Evolutionary conservation across 257 asterid species (phyloP).

Genomic region (Solanum infundibuliforme): DNA sequence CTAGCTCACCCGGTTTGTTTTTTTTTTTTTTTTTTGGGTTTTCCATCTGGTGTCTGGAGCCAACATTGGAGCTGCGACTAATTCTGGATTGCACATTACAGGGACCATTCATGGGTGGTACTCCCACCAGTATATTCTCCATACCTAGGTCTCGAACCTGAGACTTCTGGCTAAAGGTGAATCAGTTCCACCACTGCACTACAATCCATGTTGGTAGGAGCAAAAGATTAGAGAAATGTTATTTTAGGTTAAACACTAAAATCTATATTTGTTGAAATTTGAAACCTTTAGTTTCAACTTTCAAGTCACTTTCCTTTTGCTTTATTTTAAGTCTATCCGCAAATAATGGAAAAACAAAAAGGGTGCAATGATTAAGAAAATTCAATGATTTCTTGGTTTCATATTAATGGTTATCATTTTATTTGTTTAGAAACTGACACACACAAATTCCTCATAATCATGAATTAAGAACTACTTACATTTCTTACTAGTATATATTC

Average conservation of each 20-base stretch:
- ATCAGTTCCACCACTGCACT: fast-evolving
- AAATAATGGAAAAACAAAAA: not conserved
- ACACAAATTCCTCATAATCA: not conserved
- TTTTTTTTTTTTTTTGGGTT: too few relatives aligned
- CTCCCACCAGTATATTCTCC: not conserved
- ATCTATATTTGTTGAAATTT: not conserved
- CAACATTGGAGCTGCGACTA: not conserved
- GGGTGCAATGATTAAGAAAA: not conserved
- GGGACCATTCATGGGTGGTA: not conserved
- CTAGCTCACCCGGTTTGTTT: not conserved
- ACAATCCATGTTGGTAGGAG: not conserved
- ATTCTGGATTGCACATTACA: not conserved
- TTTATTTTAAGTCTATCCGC: not conserved
- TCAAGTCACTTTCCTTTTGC: not conserved
- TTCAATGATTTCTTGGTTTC: not conserved
- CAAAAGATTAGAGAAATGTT: not conserved
- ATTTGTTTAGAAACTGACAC: not conserved
- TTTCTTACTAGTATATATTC: not conserved
- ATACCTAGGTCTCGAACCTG: fast-evolving
- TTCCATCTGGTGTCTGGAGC: not conserved
- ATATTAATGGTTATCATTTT: not conserved
- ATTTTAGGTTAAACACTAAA: not conserved
- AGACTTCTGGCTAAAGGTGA: not conserved
- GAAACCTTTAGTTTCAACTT: not conserved
- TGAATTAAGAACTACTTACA: not conserved